These are phyloP conservation scores for Coniella lustricola DNA, from an alignment of 2,329 filamentous ascomycete species.

Conservation along the genomic window DNA sequence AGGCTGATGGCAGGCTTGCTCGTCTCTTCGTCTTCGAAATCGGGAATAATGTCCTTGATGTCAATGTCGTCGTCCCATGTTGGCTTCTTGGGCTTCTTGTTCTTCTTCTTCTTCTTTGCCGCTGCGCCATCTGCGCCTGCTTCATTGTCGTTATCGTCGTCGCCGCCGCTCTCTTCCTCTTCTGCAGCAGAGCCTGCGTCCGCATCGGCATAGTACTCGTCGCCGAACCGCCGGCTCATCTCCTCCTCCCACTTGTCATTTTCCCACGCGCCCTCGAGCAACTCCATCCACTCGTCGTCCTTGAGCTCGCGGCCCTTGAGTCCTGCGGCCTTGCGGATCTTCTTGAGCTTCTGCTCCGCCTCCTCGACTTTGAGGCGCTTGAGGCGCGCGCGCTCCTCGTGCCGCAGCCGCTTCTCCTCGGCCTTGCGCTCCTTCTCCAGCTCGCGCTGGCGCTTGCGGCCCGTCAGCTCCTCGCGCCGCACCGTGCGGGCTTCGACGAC, in stretches of 20 bases:
- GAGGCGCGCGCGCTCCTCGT: slow-evolving; percentile 75
- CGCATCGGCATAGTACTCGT: slow-evolving; percentile 75
- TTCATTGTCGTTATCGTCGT: no score
- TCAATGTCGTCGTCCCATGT: slow-evolving; percentile 97
- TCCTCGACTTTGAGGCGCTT: slow-evolving; percentile 87
- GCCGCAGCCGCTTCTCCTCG: slow-evolving; percentile 65
- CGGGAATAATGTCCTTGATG: slow-evolving; percentile 83
- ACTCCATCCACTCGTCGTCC: slow-evolving; percentile 75
- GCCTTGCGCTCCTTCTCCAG: slow-evolving; percentile 71
- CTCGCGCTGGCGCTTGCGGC: slow-evolving; percentile 72
- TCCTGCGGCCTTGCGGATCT: slow-evolving; percentile 86
- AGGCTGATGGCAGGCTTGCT: slow-evolving; percentile 45
- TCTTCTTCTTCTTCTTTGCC: slow-evolving; percentile 56
- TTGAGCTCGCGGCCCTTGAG: slow-evolving; percentile 57
- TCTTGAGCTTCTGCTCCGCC: slow-evolving; percentile 75
- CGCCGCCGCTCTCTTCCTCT: slow-evolving; percentile 32
- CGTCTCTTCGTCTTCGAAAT: slow-evolving; percentile 63
- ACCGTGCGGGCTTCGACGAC: slow-evolving; percentile 76
- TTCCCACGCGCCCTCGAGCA: slow-evolving; percentile 85
- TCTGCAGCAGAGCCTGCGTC: slow-evolving; percentile 59
- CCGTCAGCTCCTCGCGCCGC: slow-evolving; percentile 71
- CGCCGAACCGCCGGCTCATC: slow-evolving; percentile 83
- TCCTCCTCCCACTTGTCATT: slow-evolving; percentile 84
- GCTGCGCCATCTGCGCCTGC: slow-evolving; percentile 36
- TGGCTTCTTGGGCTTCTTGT: slow-evolving; percentile 68